phyloP scores from a whole-genome alignment of 1,284 basidiomycete species.

The Pterulicium gracile region DNA sequence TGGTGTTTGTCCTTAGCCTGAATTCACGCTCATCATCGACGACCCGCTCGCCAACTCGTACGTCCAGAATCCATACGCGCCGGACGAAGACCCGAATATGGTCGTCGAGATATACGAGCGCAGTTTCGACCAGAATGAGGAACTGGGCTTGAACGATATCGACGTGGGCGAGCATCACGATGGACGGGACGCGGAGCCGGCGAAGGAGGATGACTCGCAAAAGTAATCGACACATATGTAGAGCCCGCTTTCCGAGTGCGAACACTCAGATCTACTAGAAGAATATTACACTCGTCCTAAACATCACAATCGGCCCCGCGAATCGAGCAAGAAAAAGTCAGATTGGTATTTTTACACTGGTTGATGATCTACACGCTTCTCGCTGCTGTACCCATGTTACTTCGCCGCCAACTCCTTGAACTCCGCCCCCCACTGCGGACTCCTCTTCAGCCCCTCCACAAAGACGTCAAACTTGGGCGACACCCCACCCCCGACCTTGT shows the following conservation, averaged over 20 bases:
- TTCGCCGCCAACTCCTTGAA: conserved; percentile 43
- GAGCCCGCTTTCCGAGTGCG: too few relatives aligned
- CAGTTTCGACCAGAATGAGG: conserved; percentile 89
- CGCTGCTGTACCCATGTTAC: neutral
- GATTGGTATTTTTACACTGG: too few relatives aligned
- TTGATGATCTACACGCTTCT: neutral
- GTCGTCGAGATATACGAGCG: conserved; percentile 76
- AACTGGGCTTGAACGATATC: conserved; percentile 94
- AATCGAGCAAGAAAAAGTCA: too few relatives aligned
- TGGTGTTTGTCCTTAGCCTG: conserved; percentile 23
- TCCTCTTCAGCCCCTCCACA: conserved; percentile 59
- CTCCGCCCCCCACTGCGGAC: conserved; percentile 51
- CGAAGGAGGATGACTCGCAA: too few relatives aligned
- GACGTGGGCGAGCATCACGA: too few relatives aligned
- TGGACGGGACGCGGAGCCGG: too few relatives aligned
- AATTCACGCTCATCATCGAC: conserved; percentile 90
- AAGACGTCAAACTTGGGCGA: conserved; percentile 69
- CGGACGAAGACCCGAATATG: conserved; percentile 90
- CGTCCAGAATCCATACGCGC: conserved; percentile 90
- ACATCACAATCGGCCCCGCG: too few relatives aligned
- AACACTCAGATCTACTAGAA: too few relatives aligned
- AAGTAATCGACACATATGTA: too few relatives aligned
- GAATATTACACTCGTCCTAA: too few relatives aligned
- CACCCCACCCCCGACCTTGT: conserved; percentile 54
- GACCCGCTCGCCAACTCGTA: conserved; percentile 96